Conservation (phyloP, 2,329 filamentous ascomycete species). For the Cladosporium phlei region DNA sequence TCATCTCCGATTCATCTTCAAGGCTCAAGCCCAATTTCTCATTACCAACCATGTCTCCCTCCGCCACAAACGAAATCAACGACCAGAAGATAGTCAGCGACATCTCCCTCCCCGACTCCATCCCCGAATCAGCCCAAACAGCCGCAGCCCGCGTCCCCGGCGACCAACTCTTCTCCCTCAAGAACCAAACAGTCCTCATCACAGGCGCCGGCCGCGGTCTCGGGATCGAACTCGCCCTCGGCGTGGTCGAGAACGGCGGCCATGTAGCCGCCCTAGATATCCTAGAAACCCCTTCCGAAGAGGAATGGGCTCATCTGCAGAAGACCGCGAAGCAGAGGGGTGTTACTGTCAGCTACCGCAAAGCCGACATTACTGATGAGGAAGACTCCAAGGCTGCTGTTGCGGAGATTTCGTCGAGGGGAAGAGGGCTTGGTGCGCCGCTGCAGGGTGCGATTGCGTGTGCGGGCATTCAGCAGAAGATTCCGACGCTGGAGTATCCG, state of each 20-base stretch:
- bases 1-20: too few species aligned
- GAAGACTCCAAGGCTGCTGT: constrained; percentile 7
- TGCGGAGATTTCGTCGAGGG: constrained; percentile 9
- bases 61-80: constrained; percentile 13
- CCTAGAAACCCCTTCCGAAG: constrained; percentile 9
- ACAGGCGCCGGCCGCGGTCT: constrained; percentile 29
- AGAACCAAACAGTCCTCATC: constrained; percentile 24
- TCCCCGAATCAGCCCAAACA: constrained; percentile 23
- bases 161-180: constrained; percentile 22
- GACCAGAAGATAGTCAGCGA: constrained; percentile 19
- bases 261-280: constrained; percentile 25
- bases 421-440: constrained; percentile 6
- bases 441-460: constrained; percentile 35
- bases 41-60: constrained; percentile 22
- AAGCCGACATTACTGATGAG: constrained; percentile 15
- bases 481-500: constrained; percentile 31
- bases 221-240: constrained; percentile 29
- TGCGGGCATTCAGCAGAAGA: constrained; percentile 26
- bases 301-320: constrained; percentile 13
- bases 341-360: constrained; percentile 10
- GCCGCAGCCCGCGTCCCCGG: constrained; percentile 21
- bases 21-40: too few species aligned
- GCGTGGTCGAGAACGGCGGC: constrained; percentile 27
- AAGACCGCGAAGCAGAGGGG: constrained; percentile 51
- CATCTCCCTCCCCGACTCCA: constrained; percentile 19